These are phyloP conservation scores for Kluyveromyces starmeri DNA, from an alignment of 805 yeast species.

Conservation along the genomic window DNA sequence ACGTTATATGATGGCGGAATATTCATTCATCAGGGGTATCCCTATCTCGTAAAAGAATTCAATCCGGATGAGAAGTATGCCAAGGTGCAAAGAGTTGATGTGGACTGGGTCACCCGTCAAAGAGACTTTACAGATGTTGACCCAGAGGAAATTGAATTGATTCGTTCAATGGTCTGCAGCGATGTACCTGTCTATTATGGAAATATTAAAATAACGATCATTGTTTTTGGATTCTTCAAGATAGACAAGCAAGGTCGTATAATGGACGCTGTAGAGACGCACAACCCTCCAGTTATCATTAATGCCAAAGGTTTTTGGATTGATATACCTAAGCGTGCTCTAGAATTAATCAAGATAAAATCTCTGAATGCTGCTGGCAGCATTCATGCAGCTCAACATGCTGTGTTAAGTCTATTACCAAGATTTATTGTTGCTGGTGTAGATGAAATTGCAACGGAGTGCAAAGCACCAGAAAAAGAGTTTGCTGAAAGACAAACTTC, in stretches of 20 bases:
- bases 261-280: constrained; percentile 89
- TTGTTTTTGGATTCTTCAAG: constrained; percentile 91
- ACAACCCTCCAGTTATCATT: constrained; percentile 70
- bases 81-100: constrained; percentile 77
- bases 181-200: constrained; percentile 69
- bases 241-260: constrained; percentile 66
- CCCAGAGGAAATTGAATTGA: constrained; percentile 61
- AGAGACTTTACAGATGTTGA: constrained; percentile 92
- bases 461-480: constrained; percentile 97
- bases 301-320: constrained; percentile 85
- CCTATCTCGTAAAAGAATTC: constrained; percentile 79
- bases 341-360: constrained; percentile 50
- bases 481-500: constrained; percentile 66
- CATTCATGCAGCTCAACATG: constrained; percentile 95
- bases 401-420: constrained; percentile 71
- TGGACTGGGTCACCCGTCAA: constrained; percentile 89
- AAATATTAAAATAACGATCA: constrained; percentile 55
- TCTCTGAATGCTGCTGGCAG: constrained; percentile 72
- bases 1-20: constrained; percentile 91
- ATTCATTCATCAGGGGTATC: constrained; percentile 86
- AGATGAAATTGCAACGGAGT: constrained; percentile 82
- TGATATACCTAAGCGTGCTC: constrained; percentile 63
- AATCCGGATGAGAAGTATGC: constrained; percentile 74
- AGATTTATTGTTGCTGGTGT: constrained; percentile 60
- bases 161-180: constrained; percentile 44